Base-by-base conservation (phyloP, 1,284 basidiomycete species). In the Trichosporon ovoides region DNA sequence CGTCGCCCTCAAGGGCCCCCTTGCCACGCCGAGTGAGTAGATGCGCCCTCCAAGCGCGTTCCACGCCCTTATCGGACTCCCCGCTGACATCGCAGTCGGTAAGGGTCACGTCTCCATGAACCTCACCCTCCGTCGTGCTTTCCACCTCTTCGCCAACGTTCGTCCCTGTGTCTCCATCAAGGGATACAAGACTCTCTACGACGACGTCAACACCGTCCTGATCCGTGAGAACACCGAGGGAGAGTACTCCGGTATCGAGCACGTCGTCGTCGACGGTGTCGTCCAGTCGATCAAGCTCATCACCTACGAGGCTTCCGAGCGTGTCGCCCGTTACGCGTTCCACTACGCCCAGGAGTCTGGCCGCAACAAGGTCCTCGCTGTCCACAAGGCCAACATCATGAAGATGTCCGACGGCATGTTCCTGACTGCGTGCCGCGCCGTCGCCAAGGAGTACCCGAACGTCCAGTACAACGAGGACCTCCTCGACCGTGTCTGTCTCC, bases 381-480 rank as follows among this genome's bases (percentile, higher is more conserved):
- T 99, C 38, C 96, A 99, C 83, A 99, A 99, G 82, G 96, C 96
- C 38, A 97, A 96, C 76, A 98, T 99, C 81, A 98, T 99, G 77
- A 97, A 97, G 86, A 92, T 98, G 89, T 98, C 94, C 22, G 96
- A 99, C 78, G 96, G 96, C 68, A 97, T 98, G 93, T 99, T 99
- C 84, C 82, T 98, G 77, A 89, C 90, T 57, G 96, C 96, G 46
- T 98, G 95, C 80, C 89, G 96, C 65, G 88, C 92, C 72, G 91
- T 98, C 38, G 89, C 95, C 31, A 93, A 96, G 78, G 93, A 94
- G 64, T 99, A 89, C 84, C 96, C 96, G 37, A 85, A 89, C 63
- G 87, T 99, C 71, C 71, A 72, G 37, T 99, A 98, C 78, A 94
- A 98, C 77, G 96, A 99, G 79, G 96, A 99, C 79, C 83, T 98